Conservation (phyloP, 208 protist species). For the Histomonas meleagridis region DNA sequence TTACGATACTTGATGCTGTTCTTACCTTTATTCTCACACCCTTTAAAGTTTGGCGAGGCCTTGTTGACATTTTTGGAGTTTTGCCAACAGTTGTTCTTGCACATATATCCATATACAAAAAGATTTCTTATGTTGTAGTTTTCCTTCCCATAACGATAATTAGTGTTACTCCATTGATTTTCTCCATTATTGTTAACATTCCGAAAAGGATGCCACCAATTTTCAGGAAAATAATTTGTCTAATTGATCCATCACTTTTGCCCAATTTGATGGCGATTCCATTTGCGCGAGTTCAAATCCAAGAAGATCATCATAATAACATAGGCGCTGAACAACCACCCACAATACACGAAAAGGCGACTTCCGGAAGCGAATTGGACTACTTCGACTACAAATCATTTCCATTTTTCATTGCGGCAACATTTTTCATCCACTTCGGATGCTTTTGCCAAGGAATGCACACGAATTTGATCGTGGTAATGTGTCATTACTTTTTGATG, state of each 20-base stretch:
- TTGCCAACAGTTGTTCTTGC: background rate
- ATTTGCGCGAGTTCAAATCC: background rate
- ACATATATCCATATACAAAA: background rate
- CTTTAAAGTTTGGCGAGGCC: background rate
- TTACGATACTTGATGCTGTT: background rate
- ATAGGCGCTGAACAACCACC: background rate
- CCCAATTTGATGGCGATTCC: background rate
- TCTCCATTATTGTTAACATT: background rate
- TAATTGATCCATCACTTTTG: background rate
- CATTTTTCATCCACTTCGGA: conserved; percentile 30
- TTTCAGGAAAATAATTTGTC: background rate
- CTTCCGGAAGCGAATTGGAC: background rate
- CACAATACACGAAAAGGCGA: background rate
- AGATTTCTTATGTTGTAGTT: background rate
- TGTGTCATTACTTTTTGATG: background rate
- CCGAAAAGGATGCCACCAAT: background rate
- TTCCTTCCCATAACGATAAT: background rate
- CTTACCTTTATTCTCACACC: background rate
- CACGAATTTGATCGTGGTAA: background rate
- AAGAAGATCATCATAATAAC: background rate
- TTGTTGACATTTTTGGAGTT: background rate
- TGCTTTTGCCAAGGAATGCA: background rate
- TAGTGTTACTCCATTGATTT: background rate
- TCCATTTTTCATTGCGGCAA: background rate
- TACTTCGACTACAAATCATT: conserved; percentile 28